These are phyloP conservation scores for Aspergillus panamensis DNA, from an alignment of 495 filamentous ascomycete species.

Conservation along the genomic window DNA sequence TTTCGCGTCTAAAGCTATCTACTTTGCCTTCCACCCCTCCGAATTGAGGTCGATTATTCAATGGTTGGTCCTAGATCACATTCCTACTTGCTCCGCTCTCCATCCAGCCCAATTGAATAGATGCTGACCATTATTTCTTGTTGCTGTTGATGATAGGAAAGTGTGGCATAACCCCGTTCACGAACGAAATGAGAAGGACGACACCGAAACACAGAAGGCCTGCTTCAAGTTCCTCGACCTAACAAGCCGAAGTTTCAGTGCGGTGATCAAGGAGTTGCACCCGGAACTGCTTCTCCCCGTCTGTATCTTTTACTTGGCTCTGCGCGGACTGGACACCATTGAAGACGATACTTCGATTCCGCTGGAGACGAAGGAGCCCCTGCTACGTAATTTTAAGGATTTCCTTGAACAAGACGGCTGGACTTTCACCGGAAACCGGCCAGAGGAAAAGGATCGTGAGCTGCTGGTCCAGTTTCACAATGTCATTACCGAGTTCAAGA, in stretches of 20 bases:
- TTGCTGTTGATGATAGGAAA: constrained; percentile 59
- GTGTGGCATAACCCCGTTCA: constrained; percentile 94
- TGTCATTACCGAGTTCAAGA: constrained; percentile 82
- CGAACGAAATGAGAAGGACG: constrained; percentile 70
- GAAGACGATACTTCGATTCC: constrained; percentile 97
- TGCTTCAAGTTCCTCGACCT: constrained; percentile 84
- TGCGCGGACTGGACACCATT: constrained; percentile 91
- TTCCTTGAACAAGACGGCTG: constrained; percentile 79
- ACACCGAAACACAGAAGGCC: constrained; percentile 64
- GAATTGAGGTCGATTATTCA: constrained; percentile 85
- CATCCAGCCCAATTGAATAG: constrained; percentile 9
- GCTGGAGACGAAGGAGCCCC: constrained; percentile 74
- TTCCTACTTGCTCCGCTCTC: not conserved
- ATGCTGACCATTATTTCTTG: constrained; percentile 19
- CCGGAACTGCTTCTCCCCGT: constrained; percentile 89
- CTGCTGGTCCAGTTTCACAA: constrained; percentile 87
- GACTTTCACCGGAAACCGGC: constrained; percentile 81
- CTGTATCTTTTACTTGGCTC: constrained; percentile 86
- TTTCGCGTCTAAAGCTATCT: constrained; percentile 56
- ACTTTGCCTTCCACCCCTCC: constrained; percentile 72
- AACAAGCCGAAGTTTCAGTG: constrained; percentile 89
- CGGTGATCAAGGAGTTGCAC: constrained; percentile 93
- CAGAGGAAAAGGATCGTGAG: constrained; percentile 90
- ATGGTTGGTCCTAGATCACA: constrained; percentile 59
- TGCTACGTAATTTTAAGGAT: constrained; percentile 77